phyloP scores from a whole-genome alignment of 1,284 basidiomycete species.

The Puccinia horiana region DNA sequence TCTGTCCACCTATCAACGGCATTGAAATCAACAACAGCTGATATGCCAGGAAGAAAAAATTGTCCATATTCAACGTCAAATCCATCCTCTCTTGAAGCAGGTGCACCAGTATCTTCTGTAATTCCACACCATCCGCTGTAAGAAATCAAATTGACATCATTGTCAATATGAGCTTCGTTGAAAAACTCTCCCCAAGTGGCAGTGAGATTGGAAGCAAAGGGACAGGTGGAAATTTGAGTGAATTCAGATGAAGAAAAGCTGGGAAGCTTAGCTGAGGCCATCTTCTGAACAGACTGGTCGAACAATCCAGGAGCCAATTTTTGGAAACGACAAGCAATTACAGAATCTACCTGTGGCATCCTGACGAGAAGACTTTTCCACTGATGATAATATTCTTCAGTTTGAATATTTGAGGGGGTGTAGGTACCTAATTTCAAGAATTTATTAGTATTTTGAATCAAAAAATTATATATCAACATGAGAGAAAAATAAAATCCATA shows the following conservation, averaged over 20 bases:
- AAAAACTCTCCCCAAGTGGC: not conserved
- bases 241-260: not conserved
- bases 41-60: too few species aligned
- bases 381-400: not conserved
- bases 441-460: not conserved
- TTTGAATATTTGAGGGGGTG: not conserved
- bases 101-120: not conserved
- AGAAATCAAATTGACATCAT: not conserved
- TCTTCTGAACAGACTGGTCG: not conserved
- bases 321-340: not conserved
- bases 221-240: not conserved
- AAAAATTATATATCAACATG: not conserved
- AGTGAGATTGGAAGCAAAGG: not conserved
- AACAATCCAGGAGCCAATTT: not conserved
- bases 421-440: not conserved
- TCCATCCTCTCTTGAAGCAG: not conserved
- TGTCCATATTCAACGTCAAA: not conserved
- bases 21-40: not conserved
- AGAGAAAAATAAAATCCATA: not conserved
- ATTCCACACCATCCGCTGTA: not conserved
- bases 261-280: not conserved
- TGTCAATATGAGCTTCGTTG: not conserved
- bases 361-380: too few species aligned
- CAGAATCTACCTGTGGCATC: not conserved
- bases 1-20: not conserved